A percentile compares a stretch with the other conserved stretches of the same genome.
Evolutionary conservation across 148 eudicot species (phyloP).

Genomic region (Chenopodium suecicum): DNA sequence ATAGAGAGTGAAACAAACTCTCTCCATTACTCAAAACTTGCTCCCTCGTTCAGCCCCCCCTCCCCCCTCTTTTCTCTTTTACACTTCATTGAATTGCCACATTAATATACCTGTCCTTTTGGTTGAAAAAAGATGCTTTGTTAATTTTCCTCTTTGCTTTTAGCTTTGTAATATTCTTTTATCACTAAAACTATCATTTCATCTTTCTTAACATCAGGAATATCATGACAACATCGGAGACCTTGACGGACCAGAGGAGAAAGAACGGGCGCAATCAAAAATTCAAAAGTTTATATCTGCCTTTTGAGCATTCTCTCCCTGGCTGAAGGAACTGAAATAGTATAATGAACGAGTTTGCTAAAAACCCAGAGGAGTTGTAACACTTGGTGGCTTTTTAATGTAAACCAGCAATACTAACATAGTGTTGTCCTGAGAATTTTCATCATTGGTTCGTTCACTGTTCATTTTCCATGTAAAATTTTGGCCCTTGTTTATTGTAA

Average conservation of each 20-base stretch:
- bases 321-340: not conserved
- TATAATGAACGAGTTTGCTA: not conserved
- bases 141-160: not conserved
- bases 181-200: not conserved
- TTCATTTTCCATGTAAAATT: not conserved
- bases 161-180: not conserved
- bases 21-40: not conserved
- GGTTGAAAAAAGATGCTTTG: not conserved
- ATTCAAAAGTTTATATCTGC: conserved; percentile 71
- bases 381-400: not conserved
- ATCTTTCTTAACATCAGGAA: conserved; percentile 45
- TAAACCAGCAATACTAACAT: not conserved
- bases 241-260: conserved; percentile 97
- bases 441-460: not conserved
- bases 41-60: not conserved
- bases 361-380: not conserved
- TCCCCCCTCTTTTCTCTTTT: not conserved
- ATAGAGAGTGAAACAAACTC: no score
- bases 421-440: not conserved
- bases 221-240: conserved; percentile 96
- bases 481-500: not conserved
- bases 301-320: conserved; percentile 28
- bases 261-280: conserved; percentile 84
- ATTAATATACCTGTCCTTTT: not conserved
- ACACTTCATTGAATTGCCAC: no score